Evolutionary conservation across 2,329 filamentous ascomycete species (phyloP).

Genomic region (Aspergillus spinulosporus): DNA sequence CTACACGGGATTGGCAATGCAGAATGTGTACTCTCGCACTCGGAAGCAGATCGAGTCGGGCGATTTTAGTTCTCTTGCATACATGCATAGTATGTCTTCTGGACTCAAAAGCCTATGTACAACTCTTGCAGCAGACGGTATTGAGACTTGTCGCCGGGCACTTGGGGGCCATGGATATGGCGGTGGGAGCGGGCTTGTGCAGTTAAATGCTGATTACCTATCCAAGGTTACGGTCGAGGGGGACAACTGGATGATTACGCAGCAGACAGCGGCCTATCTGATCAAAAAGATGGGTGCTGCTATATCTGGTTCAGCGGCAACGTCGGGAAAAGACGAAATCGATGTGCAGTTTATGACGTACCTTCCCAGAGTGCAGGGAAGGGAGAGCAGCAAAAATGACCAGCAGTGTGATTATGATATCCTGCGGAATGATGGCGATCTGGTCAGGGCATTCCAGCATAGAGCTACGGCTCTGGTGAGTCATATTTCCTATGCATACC

Average conservation of each 20-base stretch:
- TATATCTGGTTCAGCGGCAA: neutral
- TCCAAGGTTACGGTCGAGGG: conserved; percentile 58
- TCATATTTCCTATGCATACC: too few species aligned
- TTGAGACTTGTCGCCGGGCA: conserved; percentile 55
- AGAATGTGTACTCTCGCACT: conserved; percentile 49
- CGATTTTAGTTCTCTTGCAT: conserved; percentile 51
- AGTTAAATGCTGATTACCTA: conserved; percentile 44
- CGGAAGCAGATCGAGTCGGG: conserved; percentile 50
- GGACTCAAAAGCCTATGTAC: conserved; percentile 57
- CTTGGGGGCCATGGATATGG: conserved; percentile 58
- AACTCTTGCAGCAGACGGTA: conserved; percentile 54
- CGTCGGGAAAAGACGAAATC: neutral
- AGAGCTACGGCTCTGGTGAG: conserved; percentile 4
- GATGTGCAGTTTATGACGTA: conserved; percentile 3
- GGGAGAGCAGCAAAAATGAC: neutral
- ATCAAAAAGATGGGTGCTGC: conserved; percentile 50
- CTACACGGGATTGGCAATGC: conserved; percentile 48
- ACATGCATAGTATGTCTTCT: conserved; percentile 56
- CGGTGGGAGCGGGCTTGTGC: conserved; percentile 54
- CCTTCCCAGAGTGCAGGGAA: neutral
- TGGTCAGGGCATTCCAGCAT: conserved; percentile 4
- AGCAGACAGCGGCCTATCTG: conserved; percentile 49
- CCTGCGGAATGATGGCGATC: neutral
- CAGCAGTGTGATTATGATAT: neutral
- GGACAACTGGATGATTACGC: conserved; percentile 60